Conservation (phyloP, 148 eudicot genomes). For the Diospyros lotus region DNA sequence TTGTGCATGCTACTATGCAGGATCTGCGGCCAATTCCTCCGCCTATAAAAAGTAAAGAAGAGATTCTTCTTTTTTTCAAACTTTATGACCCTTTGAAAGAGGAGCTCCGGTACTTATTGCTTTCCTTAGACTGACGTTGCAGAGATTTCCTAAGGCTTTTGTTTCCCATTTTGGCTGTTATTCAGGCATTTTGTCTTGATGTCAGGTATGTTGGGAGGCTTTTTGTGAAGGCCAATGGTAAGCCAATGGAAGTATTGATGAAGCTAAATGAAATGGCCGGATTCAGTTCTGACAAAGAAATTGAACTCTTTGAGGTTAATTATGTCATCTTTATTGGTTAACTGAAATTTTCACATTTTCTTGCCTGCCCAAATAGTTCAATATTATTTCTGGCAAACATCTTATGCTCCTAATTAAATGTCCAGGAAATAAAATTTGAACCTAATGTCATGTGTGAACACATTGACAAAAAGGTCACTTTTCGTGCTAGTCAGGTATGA, state of each 20-base stretch:
- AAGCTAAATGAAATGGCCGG: slow-evolving; percentile 83
- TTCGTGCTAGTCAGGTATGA: slow-evolving; percentile 71
- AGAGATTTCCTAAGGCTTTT: slow-evolving; percentile 2
- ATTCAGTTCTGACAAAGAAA: slow-evolving; percentile 70
- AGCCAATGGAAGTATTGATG: slow-evolving; percentile 62
- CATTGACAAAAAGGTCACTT: slow-evolving; percentile 60
- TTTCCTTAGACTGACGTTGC: not conserved
- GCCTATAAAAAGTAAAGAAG: slow-evolving; percentile 74
- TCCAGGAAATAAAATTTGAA: slow-evolving; percentile 92
- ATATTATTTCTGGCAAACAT: not conserved
- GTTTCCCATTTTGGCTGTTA: not conserved
- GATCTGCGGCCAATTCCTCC: slow-evolving; percentile 65
- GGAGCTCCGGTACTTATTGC: slow-evolving; percentile 64
- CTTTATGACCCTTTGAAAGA: slow-evolving; percentile 82
- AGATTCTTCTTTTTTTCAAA: slow-evolving; percentile 88
- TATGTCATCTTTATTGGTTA: not conserved
- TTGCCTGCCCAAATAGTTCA: slow-evolving; percentile 7
- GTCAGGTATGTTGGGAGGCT: slow-evolving; percentile 78
- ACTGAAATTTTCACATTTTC: slow-evolving; percentile 1
- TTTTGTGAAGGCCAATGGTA: slow-evolving; percentile 67
- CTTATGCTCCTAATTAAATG: slow-evolving; percentile 10
- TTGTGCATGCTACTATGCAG: slow-evolving; percentile 27
- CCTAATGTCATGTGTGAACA: slow-evolving; percentile 93
- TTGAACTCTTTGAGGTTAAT: slow-evolving; percentile 83
- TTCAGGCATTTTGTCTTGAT: slow-evolving; percentile 8